phyloP scores from a whole-genome alignment of 805 yeast genomes.

The Teunomyces lycoperdinae region DNA sequence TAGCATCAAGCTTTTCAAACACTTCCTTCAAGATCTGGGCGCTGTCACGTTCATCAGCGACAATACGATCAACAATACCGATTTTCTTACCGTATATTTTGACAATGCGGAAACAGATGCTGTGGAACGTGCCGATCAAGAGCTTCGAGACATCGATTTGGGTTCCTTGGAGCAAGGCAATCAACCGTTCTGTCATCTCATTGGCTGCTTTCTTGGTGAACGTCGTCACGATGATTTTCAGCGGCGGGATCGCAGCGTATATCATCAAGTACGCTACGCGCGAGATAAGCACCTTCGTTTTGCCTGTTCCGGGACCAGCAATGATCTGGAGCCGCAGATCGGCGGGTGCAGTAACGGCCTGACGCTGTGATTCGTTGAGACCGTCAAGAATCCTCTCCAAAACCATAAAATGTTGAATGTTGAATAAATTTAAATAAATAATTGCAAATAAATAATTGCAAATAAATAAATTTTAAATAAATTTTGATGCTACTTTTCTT shows the following conservation, averaged over 20 bases:
- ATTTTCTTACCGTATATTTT: constrained; percentile 51
- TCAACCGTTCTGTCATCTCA: constrained; percentile 72
- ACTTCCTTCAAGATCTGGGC: constrained; percentile 44
- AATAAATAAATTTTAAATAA: no score
- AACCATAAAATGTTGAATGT: background rate
- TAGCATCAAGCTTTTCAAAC: constrained; percentile 21
- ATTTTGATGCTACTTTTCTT: background rate
- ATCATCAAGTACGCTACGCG: constrained; percentile 71
- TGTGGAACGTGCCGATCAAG: constrained; percentile 86
- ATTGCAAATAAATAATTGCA: background rate
- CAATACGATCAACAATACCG: constrained; percentile 45
- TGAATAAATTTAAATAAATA: background rate
- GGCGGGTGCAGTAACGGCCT: constrained; percentile 44
- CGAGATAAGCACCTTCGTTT: constrained; percentile 78
- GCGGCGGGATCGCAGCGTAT: constrained; percentile 52
- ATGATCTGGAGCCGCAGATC: constrained; percentile 45
- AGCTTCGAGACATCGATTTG: constrained; percentile 43
- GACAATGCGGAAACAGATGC: constrained; percentile 66
- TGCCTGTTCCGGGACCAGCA: constrained; percentile 68
- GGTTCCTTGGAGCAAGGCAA: constrained; percentile 27
- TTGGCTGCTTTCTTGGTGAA: constrained; percentile 91
- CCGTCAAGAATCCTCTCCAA: constrained; percentile 11
- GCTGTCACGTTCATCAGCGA: constrained; percentile 68
- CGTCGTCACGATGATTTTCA: constrained; percentile 75
- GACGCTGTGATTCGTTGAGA: constrained; percentile 40